Evolutionary conservation across 352 stramenopile species (phyloP), one percentile per base, ranked within the genome.

Genomic region (Phytopythium kandeliae): DNA sequence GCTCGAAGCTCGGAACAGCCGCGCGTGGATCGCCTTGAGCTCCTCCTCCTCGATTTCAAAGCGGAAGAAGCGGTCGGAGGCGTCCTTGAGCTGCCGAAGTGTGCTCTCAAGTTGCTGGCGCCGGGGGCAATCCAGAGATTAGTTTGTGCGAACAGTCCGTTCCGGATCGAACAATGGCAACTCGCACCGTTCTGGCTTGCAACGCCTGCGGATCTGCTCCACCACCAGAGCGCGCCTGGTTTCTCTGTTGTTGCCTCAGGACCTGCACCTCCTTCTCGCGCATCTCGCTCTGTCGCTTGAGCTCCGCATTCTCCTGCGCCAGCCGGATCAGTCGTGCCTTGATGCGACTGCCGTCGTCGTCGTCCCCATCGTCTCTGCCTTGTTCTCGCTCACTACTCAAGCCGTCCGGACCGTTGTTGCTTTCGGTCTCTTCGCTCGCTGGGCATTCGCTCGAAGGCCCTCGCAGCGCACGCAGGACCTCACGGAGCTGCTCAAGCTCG

Each of bases 11-110:
- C 76, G 71, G 44, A 88, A 88, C 22, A 74, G 60, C 4, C 64
- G 59, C 13, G 71, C 50, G 59, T 92, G 65, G 48, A 90, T 87
- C 30, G 56, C 35, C 54, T 91, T 85, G 44, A 97, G 77, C 51
- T 97, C 84, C 47, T 97, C 86, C 63, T 97, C 88, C 62, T 97
- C 89, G 41, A 97, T 96, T 57, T 97, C 89, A 65, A 97, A 97
- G 56, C 83, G 78, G 59, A 97, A 97, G 57, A 97, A 97, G 13
- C 76, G 69, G 51, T 93, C 78, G 0, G 76, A 88, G 0, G 77
- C 79, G 19, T 91, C 82, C 60, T 87, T 88, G 3, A 93, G 58
- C 45, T 89, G 82, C 17, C 58, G 59, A 26, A 93, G 43, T 1
- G 76, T 79, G 15, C 33, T 68, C 57, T 92, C 78, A 28, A 93